Evolutionary conservation across 768 basidiomycete genomes (phyloP), one percentile per base, ranked within the genome.

Genomic region (Clavaria fumosa): DNA sequence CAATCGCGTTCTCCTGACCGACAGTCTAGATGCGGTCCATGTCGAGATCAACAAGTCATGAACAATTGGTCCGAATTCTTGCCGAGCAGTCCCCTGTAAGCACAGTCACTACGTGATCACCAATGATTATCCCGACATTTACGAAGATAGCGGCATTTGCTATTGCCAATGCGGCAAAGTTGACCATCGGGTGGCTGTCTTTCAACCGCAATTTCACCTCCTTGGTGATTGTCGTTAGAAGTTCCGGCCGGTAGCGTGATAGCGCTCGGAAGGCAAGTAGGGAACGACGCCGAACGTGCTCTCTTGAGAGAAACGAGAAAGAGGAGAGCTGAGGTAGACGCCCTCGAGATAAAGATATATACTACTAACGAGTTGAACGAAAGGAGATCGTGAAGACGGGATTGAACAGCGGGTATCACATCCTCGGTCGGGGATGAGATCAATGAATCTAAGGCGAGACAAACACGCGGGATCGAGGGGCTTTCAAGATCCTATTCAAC

Each of bases 311-410:
- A 22, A 36, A 33, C 28, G 38, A 38, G 12, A 31, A 38, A 38
- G 12, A 10, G 10, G 23, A 15, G 23, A 26, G 19, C 21, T 31
- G 27, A 9, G 9, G n/a, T 26, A 7, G 3, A 22, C 31, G 4
- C 15, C 15, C 17, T 24, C 22, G 26, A 30, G 12, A 43, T 31
- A 24, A 34, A 51, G 52, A 63, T 55, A 50, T 56, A n/a, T n/a
- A n/a, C n/a, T n/a, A 71, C 82, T 72, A 64, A 88, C 85, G 77
- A 76, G 46, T 69, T 67, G 51, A 85, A 78, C 23, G 69, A 71
- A 14, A 86, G 62, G 7, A 89, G 62, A 39, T 74, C 66, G 24
- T 68, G 63, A 4, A 89, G 54, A 35, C 72, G 73, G 15, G 64
- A 56, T 48, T 79, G 75, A 4, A 88, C 67, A 1, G 85, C 85